Base-by-base conservation (phyloP, 441 rosid species). In the Pelargonium myrrhifolium region DNA sequence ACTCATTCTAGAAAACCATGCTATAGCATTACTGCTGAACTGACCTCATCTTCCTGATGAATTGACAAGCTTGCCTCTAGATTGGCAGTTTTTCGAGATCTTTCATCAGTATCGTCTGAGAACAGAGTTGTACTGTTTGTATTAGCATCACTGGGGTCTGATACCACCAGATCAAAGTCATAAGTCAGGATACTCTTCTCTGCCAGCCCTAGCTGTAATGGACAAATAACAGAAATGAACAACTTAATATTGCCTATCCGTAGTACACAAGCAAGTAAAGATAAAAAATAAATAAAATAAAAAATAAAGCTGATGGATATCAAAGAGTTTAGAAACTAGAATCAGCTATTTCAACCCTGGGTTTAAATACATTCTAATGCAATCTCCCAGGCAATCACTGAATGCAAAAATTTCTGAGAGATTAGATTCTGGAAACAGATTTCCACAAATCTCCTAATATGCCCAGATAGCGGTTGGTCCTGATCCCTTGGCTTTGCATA, bases 71-170 rank as follows among this genome's bases (percentile, higher is more conserved):
- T 90, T 63, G 77, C 77, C 78, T 87, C 94, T 8, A 72, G 85
- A 75, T 84, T 80, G 61, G 75, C 73, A 62, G 83, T 83, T 81
- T 78, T 89, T 60, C 78, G 75, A 67, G 88, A 87, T 80, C 75
- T 89, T 40, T 93, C 99, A 84, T 93, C 97, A 65, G 99, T 91
- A 78, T 90, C 96, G 74, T 89, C 97, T 12, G 97, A 90, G 78
- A 93, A 86, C 64, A 93, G 68, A 58, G 88, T 91, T n/a, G 97
- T 86, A 71, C 97, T 93, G 77, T 87, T 93, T 47, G 97, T 91
- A 76, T 88, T 89, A 45, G 89, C 92, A 89, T 93, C 97, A 73
- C 99, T 93, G 66, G 86, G 99, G 76, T 93, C 97, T 70, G 99
- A 89, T 73, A 72, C 87, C 65, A 81, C 87, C 55, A 81, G 79